phyloP scores from a whole-genome alignment of 2,329 filamentous ascomycete genomes.

The Cercospora zeae-maydis region DNA sequence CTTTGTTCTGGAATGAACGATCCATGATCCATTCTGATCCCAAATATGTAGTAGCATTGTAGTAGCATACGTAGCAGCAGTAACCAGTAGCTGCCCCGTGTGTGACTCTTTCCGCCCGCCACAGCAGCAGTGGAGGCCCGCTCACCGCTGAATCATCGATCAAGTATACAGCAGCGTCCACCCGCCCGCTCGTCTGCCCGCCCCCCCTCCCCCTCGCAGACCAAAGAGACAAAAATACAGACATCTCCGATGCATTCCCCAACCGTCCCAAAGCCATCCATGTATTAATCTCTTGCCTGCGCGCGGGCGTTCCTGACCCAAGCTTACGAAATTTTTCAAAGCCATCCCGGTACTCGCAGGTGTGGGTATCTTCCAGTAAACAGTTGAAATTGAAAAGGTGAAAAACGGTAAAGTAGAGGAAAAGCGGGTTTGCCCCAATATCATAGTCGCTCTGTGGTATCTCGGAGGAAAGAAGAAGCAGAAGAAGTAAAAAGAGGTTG shows the following conservation, averaged over 20 bases:
- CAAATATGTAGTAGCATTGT: not conserved
- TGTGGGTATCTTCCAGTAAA: slow-evolving; percentile 1
- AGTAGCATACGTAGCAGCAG: not conserved
- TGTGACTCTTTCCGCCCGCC: not conserved
- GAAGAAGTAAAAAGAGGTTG: not conserved
- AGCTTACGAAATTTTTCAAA: not conserved
- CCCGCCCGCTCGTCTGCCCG: too few relatives aligned
- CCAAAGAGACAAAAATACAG: not conserved
- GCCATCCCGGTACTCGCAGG: not conserved
- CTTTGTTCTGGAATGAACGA: not conserved
- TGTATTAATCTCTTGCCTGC: not conserved
- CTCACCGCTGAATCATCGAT: not conserved
- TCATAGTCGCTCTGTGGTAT: slow-evolving; percentile 28
- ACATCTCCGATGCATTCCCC: not conserved
- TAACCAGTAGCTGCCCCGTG: not conserved
- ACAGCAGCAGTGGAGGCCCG: not conserved
- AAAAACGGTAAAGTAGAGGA: not conserved
- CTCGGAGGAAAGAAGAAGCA: slow-evolving; percentile 10
- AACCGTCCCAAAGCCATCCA: not conserved
- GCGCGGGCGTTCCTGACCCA: not conserved
- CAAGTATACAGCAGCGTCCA: not conserved
- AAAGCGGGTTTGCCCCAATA: slow-evolving; percentile 19
- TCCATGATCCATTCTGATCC: slow-evolving; percentile 5
- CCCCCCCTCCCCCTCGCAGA: not conserved
- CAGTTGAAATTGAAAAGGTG: not conserved